Evolutionary conservation across 306 rosid species (phyloP), one percentile per base, ranked within the genome.

Genomic region (Pyrus pyrifolia): DNA sequence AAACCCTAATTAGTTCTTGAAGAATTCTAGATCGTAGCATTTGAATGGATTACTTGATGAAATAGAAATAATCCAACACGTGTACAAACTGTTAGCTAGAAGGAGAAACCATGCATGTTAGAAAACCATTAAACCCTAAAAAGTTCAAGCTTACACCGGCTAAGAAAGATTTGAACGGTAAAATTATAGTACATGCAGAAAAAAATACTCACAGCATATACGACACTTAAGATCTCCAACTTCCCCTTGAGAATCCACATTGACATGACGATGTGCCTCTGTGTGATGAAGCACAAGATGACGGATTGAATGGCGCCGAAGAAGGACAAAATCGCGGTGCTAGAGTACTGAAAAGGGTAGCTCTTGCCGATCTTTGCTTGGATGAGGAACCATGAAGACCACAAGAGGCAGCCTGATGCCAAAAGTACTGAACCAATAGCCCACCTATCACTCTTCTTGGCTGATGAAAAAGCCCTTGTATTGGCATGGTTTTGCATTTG

Each of bases 321-420:
- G 52, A 90, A 84, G 27, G 90, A 90, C 80, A 92, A 60, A 59
- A 95, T 85, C 53, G 96, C 87, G 4, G 93, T 92, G 94, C 96
- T 86, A 71, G 98, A 85, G 81, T 90, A 95, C 70, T 90, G 93
- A 73, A 78, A 90, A 61, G 96, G 91, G 68, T 85, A 92, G 62
- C 49, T 87, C 69, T 84, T 82, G 75, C 95, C 81, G 57, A 92
- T 85, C 79, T 83, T 85, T 69, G 88, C 85, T 85, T 95, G 98
- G 80, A 92, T 83, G 22, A 95, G 89, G 67, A 92, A 94, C 98
- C 98, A 94, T 30, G 97, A 92, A 15, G 95, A 87, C 98, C 98
- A 94, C 81, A 86, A 45, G 67, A 92, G 25, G 81, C 91, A 81
- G 49, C 92, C 95, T 71, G 78, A 81, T 59, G 84, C 75, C 75